Evolutionary conservation across 805 yeast species (phyloP).

Genomic region (Sugiyamaella smithiae): DNA sequence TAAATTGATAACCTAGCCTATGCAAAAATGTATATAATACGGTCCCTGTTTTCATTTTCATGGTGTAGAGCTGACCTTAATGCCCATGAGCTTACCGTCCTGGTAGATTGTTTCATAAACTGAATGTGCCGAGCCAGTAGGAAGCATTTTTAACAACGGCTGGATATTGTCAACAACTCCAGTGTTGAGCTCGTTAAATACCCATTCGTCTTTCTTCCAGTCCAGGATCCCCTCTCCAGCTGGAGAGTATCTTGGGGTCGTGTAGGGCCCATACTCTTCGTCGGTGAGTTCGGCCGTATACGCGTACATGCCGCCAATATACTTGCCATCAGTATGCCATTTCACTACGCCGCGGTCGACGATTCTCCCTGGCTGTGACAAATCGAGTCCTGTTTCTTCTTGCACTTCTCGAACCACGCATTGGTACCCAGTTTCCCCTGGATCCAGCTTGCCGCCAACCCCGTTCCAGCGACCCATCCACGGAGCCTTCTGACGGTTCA

Average conservation of each 20-base stretch:
- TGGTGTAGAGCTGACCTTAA: background rate
- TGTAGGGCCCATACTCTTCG: background rate
- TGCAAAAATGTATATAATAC: background rate
- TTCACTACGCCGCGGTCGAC: conserved; percentile 1
- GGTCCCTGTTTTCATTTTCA: background rate
- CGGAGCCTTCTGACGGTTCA: conserved; percentile 5
- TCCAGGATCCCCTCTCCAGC: conserved; percentile 5
- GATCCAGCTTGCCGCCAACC: conserved; percentile 3
- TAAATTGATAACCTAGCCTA: background rate
- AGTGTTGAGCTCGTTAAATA: conserved; percentile 1
- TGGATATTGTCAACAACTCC: conserved; percentile 6
- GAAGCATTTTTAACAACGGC: conserved; percentile 1
- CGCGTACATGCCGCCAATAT: conserved; percentile 2
- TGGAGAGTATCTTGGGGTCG: background rate
- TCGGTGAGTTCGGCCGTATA: conserved; percentile 1
- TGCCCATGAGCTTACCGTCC: background rate
- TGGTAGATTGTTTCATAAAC: background rate
- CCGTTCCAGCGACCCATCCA: conserved; percentile 11
- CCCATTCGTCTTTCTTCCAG: background rate
- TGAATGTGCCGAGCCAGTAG: background rate
- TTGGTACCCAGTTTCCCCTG: conserved; percentile 3
- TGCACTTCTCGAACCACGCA: background rate
- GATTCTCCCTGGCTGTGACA: background rate
- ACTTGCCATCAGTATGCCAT: background rate
- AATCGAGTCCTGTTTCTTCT: conserved; percentile 1